These are phyloP conservation scores for Scheffersomyces coipomensis DNA, from an alignment of 805 yeast species.

Conservation along the genomic window DNA sequence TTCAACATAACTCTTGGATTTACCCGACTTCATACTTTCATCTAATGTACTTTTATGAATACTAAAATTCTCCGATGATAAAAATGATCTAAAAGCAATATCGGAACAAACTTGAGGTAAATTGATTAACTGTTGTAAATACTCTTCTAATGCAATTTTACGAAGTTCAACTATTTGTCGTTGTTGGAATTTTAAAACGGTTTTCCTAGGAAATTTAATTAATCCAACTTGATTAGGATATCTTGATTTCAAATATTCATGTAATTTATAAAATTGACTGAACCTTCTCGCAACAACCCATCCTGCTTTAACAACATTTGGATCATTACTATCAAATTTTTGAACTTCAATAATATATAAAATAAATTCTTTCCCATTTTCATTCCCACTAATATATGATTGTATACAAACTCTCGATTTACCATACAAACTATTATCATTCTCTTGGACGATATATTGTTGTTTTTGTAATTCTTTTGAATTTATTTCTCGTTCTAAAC, in stretches of 20 bases:
- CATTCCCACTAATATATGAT: conserved; percentile 55
- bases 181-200: conserved; percentile 71
- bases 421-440: conserved; percentile 72
- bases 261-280: conserved; percentile 75
- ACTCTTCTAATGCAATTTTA: conserved; percentile 57
- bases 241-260: conserved; percentile 56
- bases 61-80: conserved; percentile 67
- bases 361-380: conserved; percentile 57
- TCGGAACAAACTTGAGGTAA: conserved; percentile 74
- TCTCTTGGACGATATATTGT: conserved; percentile 80
- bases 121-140: conserved; percentile 54
- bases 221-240: conserved; percentile 47
- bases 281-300: conserved; percentile 93
- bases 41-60: conserved; percentile 28
- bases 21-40: conserved; percentile 10
- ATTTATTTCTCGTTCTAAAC: conserved; percentile 70
- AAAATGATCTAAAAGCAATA: conserved; percentile 67
- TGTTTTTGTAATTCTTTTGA: conserved; percentile 73
- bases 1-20: conserved; percentile 20
- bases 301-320: conserved; percentile 55
- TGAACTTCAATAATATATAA: conserved; percentile 78
- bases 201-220: conserved; percentile 58
- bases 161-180: conserved; percentile 63
- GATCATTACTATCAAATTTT: conserved; percentile 40
- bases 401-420: conserved; percentile 56